A percentile compares a stretch with the other conserved stretches of the same genome.
Evolutionary conservation across 2,329 filamentous ascomycete genomes (phyloP).

Genomic region (Rhynchosporium graminicola): DNA sequence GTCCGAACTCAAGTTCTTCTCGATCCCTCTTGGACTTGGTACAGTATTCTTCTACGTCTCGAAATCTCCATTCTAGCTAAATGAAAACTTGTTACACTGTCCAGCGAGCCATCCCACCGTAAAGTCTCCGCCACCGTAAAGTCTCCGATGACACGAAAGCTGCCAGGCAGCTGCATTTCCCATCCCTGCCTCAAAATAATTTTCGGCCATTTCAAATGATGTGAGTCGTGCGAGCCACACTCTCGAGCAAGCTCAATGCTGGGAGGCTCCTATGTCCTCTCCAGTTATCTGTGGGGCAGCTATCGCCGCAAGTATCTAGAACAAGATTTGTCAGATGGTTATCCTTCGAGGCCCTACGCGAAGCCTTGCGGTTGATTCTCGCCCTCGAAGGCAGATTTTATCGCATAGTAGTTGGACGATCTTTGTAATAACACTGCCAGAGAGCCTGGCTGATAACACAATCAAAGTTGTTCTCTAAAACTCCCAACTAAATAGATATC

Average conservation of each 20-base stretch:
- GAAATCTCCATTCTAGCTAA: neutral
- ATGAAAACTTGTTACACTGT: neutral
- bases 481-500: neutral
- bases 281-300: too few species aligned
- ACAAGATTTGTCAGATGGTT: too few species aligned
- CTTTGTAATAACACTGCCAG: neutral
- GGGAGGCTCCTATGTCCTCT: too few species aligned
- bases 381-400: too few species aligned
- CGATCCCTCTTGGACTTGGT: too few species aligned
- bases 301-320: too few species aligned
- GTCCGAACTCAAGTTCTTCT: too few species aligned
- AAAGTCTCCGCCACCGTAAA: neutral
- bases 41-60: neutral
- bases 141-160: neutral
- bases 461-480: neutral
- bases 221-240: too few species aligned
- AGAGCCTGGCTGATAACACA: neutral
- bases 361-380: too few species aligned
- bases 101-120: neutral
- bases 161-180: neutral
- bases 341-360: too few species aligned
- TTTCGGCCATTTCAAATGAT: neutral
- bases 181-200: too few species aligned
- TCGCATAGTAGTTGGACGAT: neutral
- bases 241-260: too few species aligned